Evolutionary conservation across 257 asterid species (phyloP).

Genomic region (Solanum etuberosum): DNA sequence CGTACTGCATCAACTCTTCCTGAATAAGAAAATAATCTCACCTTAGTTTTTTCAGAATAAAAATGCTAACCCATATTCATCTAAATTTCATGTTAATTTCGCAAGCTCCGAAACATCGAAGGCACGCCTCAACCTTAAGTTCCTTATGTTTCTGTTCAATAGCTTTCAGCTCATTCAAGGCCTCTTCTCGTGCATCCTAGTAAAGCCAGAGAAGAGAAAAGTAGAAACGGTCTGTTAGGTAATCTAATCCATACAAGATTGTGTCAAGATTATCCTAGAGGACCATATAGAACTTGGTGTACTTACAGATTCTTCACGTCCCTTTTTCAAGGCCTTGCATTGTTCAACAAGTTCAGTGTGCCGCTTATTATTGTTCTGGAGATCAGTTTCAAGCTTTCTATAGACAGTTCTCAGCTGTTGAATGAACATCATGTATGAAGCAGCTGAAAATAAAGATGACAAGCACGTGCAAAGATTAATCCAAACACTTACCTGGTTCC

Average conservation of each 20-base stretch:
- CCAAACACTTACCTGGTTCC: conserved; percentile 60
- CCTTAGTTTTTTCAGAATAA: neutral
- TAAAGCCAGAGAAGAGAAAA: neutral
- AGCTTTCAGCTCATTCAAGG: conserved; percentile 65
- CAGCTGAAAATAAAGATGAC: neutral
- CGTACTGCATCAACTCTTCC: conserved; percentile 62
- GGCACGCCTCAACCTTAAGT: conserved; percentile 45
- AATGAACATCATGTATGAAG: neutral
- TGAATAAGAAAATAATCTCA: conserved; percentile 15
- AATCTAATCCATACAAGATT: neutral
- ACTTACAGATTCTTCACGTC: conserved; percentile 87
- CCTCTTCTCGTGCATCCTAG: conserved; percentile 84
- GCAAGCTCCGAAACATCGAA: neutral
- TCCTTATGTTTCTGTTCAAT: conserved; percentile 56
- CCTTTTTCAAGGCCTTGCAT: conserved; percentile 64
- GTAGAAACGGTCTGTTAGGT: neutral
- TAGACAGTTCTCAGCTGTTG: conserved; percentile 69
- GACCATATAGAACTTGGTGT: neutral
- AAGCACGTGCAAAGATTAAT: neutral
- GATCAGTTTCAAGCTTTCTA: conserved; percentile 62
- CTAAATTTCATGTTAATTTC: neutral
- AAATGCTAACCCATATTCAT: neutral
- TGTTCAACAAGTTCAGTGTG: conserved; percentile 61
- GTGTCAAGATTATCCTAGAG: neutral
- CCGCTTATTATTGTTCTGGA: conserved; percentile 54